Base-by-base conservation (phyloP, 768 basidiomycete genomes). In the Pisolithus orientalis region DNA sequence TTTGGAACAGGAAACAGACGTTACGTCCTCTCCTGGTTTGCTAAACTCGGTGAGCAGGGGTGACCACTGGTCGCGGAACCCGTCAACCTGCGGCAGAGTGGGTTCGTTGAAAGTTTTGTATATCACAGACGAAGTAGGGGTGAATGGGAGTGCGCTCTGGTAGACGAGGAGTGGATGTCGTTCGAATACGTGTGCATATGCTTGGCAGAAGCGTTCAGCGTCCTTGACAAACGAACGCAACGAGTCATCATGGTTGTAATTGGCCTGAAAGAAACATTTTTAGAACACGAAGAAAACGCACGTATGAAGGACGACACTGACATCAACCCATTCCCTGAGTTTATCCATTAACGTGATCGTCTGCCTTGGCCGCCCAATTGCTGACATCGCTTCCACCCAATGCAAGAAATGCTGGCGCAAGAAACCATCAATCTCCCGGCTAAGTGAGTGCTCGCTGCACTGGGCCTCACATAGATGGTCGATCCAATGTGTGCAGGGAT, bases 331-430 rank as follows among this genome's bases (percentile, higher is more conserved):
- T 46, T 58, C 65, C 49, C 59, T 60, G 29, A 67, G 40, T 13
- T 53, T 60, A 44, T 59, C 52, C 55, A 65, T 60, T 7, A 57
- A 46, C 21, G 62, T 59, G 10, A 65, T 69, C 16, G 67, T 69
- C 47, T 65, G 65, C 47, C 67, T 67, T 29, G 67, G 60, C 44
- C 55, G 67, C 50, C 38, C 62, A 51, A 71, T 55, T 40, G 62
- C 24, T n/a, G 61, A 49, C 68, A 69, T 68, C 27, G 52, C 57
- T 44, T 69, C 69, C 40, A 71, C 60, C 68, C 68, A 69, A 48
- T 71, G 67, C 9, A 69, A 46, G 3, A 71, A 62, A 38, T 69
- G 63, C 25, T 39, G 45, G 7, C 39, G 44, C 47, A 68, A 47
- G 51, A 68, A 66, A 29, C 1, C 9, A 2, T 57, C 6, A 1